Conservation (phyloP, 225 moss, liverwort and hornwort genomes). For the Straminergon stramineum region DNA sequence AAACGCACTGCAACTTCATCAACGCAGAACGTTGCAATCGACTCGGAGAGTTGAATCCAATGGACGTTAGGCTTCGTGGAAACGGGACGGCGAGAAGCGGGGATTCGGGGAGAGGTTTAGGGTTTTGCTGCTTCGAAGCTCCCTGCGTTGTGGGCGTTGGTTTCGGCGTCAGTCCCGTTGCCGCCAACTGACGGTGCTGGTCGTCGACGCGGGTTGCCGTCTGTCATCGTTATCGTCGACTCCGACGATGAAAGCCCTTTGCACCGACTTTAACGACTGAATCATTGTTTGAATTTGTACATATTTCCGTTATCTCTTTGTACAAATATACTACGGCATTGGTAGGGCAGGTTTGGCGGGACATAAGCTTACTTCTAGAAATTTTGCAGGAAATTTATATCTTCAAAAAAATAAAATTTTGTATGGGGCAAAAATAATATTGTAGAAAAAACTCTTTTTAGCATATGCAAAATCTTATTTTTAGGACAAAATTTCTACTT, state of each 20-base stretch:
- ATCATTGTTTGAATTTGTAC: neutral
- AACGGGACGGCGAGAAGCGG: neutral
- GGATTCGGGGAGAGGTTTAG: neutral
- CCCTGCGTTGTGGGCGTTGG: neutral
- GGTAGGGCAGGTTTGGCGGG: neutral
- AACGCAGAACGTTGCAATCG: neutral
- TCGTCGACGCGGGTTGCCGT: neutral
- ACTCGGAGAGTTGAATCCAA: neutral
- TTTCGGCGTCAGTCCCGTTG: neutral
- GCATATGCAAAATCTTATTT: neutral
- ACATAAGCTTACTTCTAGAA: neutral
- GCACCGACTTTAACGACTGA: neutral
- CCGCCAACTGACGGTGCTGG: neutral
- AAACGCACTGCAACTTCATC: neutral
- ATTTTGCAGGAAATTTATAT: too few species aligned
- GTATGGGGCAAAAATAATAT: too few species aligned
- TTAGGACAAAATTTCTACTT: neutral
- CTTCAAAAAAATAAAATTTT: too few species aligned
- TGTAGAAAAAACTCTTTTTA: neutral
- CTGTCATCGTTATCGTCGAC: neutral
- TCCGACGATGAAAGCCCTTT: neutral
- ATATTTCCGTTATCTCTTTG: neutral
- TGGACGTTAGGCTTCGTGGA: neutral
- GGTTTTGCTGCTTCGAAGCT: neutral
- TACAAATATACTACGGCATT: neutral